These are phyloP conservation scores for Talaromyces pinophilus DNA, from an alignment of 2,329 filamentous ascomycete genomes.

Conservation along the genomic window DNA sequence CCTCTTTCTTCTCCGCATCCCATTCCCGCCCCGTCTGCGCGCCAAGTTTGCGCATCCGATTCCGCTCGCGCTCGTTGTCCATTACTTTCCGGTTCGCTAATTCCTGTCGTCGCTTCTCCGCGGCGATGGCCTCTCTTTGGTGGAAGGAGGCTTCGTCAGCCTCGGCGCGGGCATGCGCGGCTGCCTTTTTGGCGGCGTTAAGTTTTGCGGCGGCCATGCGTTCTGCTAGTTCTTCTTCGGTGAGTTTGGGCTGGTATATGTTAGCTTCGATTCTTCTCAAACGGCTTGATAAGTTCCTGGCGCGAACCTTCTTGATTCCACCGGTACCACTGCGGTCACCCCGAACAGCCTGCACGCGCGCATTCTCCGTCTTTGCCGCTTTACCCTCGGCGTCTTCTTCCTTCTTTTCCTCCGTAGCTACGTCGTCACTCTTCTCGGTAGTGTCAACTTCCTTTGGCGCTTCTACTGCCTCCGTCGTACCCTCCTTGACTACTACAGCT, in stretches of 20 bases:
- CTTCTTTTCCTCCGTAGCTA: constrained; percentile 25
- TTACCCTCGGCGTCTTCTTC: constrained; percentile 28
- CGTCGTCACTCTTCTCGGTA: constrained; percentile 23
- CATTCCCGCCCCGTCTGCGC: constrained; percentile 62
- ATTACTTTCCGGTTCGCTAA: constrained; percentile 56
- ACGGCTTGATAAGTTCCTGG: neutral
- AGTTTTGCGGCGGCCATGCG: constrained; percentile 63
- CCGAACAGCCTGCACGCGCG: constrained; percentile 50
- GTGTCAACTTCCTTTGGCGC: constrained; percentile 30
- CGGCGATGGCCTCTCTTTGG: constrained; percentile 62
- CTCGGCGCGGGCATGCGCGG: constrained; percentile 65
- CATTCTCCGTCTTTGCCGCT: constrained; percentile 26
- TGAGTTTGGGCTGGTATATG: constrained; percentile 58
- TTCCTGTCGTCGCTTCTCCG: constrained; percentile 56
- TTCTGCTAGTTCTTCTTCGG: constrained; percentile 63
- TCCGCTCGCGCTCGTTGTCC: constrained; percentile 64
- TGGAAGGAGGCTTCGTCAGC: constrained; percentile 67
- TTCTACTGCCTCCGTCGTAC: constrained; percentile 33
- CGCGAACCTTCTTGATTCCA: constrained; percentile 49
- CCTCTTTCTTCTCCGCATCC: constrained; percentile 63
- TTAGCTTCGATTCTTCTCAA: constrained; percentile 27
- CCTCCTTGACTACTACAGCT: constrained; percentile 15
- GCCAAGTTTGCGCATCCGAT: constrained; percentile 60
- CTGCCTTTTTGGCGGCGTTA: constrained; percentile 61
- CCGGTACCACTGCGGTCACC: constrained; percentile 59